Base-by-base conservation (phyloP, 257 asterid species). In the Fraxinus quadrangulata region DNA sequence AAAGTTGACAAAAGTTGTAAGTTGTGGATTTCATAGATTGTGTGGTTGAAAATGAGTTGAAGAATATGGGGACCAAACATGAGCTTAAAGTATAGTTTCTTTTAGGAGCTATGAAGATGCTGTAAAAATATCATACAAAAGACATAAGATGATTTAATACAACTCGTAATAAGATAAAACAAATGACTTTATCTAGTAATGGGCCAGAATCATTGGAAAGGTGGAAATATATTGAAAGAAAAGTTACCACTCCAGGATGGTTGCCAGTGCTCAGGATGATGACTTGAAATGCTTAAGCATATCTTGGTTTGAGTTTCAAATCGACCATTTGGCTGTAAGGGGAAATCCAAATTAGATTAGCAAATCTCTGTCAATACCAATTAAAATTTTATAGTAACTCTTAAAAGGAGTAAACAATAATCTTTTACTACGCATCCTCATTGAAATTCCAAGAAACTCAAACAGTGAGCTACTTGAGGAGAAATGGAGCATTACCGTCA, bases 251-350 rank as follows among this genome's bases (percentile, higher is more conserved):
- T 90, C 97, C 97, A 94, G 63, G 96, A 94, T 75, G 98, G 98
- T 77, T 92, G 98, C 98, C 98, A 92, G 85, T 94, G 98, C 87
- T 94, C 98, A 61, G 98, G 98, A 67, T 94, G 98, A 85, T 94
- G 97, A 84, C 90, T 94, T 39, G 98, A 94, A 78, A 94, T 94
- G 87, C 97, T 94, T 91, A 92, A 89, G 89, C 98, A 94, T 74
- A 94, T 94, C 92, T 92, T 94, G 72, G 98, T 92, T 84, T 94
- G 97, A 74, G 96, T 91, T 83, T 94, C 97, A 83, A 94, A 94
- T 66, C 98, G 95, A 45, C 98, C 98, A 75, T 91, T 92, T 1
- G 98, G 97, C 98, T 94, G 91, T 70, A 80, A 79, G 75, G 65
- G 12, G 65, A 30, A 37, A 31, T 73, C 33, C 16, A 61, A 21